These are phyloP conservation scores for Aspergillus uvarum DNA, from an alignment of 2,329 filamentous ascomycete genomes.

Conservation along the genomic window DNA sequence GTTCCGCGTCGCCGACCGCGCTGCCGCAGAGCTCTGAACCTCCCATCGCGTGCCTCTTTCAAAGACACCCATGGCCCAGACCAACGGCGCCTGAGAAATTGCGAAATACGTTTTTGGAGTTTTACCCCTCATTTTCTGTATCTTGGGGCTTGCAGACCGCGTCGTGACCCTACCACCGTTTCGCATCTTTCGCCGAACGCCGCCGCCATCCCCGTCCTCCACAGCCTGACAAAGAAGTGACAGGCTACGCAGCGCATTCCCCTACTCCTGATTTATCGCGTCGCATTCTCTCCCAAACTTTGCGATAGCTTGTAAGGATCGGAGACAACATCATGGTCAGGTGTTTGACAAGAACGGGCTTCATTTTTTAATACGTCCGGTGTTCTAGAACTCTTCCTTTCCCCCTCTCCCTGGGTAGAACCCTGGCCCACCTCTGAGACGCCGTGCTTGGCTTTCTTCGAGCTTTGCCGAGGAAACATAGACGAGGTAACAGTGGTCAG, in stretches of 20 bases:
- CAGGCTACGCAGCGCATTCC: neutral
- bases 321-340: neutral
- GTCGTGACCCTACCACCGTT: neutral
- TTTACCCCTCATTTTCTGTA: neutral
- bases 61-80: neutral
- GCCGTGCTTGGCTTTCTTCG: neutral
- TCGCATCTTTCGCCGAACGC: constrained; percentile 15
- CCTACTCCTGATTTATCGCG: neutral
- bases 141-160: neutral
- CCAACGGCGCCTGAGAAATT: neutral
- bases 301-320: neutral
- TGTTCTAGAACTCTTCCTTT: neutral
- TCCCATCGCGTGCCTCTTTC: neutral
- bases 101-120: neutral
- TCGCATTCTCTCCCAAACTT: neutral
- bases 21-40: neutral
- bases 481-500: neutral
- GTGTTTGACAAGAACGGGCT: neutral
- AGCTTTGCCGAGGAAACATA: neutral
- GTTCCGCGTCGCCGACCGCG: constrained; percentile 8
- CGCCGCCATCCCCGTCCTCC: constrained; percentile 3
- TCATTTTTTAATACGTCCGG: neutral
- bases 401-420: neutral
- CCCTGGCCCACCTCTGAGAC: neutral
- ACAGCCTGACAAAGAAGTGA: neutral